phyloP scores from a whole-genome alignment of 345 rosid genomes.

The Rhizophora mangle region DNA sequence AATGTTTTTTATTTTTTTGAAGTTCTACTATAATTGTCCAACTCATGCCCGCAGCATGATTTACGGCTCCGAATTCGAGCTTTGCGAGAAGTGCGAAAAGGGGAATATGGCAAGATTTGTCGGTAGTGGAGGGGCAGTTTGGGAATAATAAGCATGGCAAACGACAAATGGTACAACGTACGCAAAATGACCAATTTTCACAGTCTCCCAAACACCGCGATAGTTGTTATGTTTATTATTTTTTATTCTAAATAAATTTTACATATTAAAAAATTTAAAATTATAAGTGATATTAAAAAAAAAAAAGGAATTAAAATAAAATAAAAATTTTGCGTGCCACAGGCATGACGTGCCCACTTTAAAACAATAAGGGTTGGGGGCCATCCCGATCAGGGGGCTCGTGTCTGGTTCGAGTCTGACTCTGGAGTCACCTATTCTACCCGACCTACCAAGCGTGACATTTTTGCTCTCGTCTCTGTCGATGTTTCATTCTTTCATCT shows the following conservation, averaged over 20 bases:
- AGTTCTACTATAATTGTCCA: too few relatives aligned
- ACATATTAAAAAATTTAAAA: too few relatives aligned
- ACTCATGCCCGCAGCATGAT: conserved; percentile 5
- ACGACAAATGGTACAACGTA: conserved; percentile 23
- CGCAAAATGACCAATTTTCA: conserved; percentile 31
- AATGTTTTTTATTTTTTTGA: background rate
- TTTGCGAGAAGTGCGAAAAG: background rate
- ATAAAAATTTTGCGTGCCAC: too few relatives aligned
- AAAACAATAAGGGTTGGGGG: too few relatives aligned
- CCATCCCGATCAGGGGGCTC: too few relatives aligned
- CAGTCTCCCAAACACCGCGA: conserved; percentile 2
- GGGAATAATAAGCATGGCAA: background rate
- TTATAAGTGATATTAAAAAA: too few relatives aligned
- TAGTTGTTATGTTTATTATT: too few relatives aligned
- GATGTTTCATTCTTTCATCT: background rate
- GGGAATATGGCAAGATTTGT: background rate
- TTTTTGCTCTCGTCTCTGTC: conserved; percentile 4
- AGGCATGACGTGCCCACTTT: too few relatives aligned
- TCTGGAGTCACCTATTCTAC: too few relatives aligned
- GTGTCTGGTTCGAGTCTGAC: too few relatives aligned
- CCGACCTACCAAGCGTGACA: conserved; percentile 2
- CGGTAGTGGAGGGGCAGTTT: conserved; percentile 6
- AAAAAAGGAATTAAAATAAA: too few relatives aligned
- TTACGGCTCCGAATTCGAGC: conserved; percentile 33
- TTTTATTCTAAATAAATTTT: too few relatives aligned